Conservation (phyloP, 371 early-diverging fungal genomes). For the Mucor indicus region DNA sequence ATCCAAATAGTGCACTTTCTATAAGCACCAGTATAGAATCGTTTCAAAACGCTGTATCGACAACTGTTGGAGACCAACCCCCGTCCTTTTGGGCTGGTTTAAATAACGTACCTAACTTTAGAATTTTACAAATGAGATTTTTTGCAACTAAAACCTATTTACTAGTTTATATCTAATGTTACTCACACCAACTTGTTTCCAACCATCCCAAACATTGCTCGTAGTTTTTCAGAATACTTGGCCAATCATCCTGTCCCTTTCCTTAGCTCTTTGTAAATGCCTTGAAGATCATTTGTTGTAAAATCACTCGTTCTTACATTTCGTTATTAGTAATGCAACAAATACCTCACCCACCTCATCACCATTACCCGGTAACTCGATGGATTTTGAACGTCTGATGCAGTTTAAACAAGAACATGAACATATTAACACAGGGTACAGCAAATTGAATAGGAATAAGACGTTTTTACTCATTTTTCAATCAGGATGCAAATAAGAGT, state of each 20-base stretch:
- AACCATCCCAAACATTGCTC: constrained; percentile 46
- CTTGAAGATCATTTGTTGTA: neutral
- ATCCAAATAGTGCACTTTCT: too few species aligned
- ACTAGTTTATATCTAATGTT: constrained; percentile 48
- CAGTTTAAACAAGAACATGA: constrained; percentile 13
- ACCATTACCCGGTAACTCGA: constrained; percentile 2
- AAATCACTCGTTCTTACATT: neutral
- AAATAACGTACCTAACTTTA: constrained; percentile 27
- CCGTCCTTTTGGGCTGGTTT: constrained; percentile 41
- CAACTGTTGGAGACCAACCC: constrained; percentile 17
- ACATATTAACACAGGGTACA: constrained; percentile 12
- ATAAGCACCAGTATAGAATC: constrained; percentile 11
- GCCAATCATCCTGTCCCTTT: constrained; percentile 37
- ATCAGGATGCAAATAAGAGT: constrained; percentile 55
- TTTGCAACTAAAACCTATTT: neutral
- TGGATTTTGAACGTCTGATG: constrained; percentile 9
- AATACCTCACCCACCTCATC: constrained; percentile 6
- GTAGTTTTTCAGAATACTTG: constrained; percentile 47
- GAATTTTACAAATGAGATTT: neutral
- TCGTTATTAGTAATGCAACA: constrained; percentile 3
- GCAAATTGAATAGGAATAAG: neutral
- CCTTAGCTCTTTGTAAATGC: constrained; percentile 29
- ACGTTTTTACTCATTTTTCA: neutral
- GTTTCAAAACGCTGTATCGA: constrained; percentile 5
- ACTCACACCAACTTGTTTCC: constrained; percentile 48